Evolutionary conservation across 768 basidiomycete species (phyloP).

Genomic region (Nidularia pulvinata): DNA sequence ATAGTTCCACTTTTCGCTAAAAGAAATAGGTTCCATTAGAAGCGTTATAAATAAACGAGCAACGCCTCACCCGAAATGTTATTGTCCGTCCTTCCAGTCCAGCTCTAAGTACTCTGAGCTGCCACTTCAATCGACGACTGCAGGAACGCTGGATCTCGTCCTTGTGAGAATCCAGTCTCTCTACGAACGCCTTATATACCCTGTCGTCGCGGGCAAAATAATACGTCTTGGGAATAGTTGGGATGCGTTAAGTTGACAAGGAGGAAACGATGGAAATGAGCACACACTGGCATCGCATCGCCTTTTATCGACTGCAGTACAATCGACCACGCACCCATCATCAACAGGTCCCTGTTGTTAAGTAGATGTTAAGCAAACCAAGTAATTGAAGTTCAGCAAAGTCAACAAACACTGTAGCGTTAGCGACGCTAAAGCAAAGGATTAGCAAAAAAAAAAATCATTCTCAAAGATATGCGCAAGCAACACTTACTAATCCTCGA

Average conservation of each 20-base stretch:
- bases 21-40: constrained; percentile 4
- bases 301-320: constrained; percentile 57
- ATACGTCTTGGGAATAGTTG: constrained; percentile 53
- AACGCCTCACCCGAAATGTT: constrained; percentile 59
- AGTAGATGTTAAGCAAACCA: background rate
- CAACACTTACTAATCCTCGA: constrained; percentile 84
- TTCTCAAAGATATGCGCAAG: background rate
- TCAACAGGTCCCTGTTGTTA: constrained; percentile 57
- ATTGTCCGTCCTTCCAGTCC: constrained; percentile 67
- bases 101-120: constrained; percentile 61
- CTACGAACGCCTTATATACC: constrained; percentile 70
- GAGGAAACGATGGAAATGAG: background rate
- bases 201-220: constrained; percentile 95
- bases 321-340: constrained; percentile 81
- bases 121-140: constrained; percentile 65
- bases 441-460: constrained; percentile 1
- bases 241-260: background rate
- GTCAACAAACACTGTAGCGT: constrained; percentile 64
- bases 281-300: constrained; percentile 71
- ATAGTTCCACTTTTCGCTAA: constrained; percentile 64
- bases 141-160: constrained; percentile 44
- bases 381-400: background rate
- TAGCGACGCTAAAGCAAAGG: constrained; percentile 64
- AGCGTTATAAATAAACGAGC: background rate
- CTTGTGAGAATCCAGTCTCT: constrained; percentile 43